Base-by-base conservation (phyloP, 495 filamentous ascomycete species). In the Penicillium tannophilum region DNA sequence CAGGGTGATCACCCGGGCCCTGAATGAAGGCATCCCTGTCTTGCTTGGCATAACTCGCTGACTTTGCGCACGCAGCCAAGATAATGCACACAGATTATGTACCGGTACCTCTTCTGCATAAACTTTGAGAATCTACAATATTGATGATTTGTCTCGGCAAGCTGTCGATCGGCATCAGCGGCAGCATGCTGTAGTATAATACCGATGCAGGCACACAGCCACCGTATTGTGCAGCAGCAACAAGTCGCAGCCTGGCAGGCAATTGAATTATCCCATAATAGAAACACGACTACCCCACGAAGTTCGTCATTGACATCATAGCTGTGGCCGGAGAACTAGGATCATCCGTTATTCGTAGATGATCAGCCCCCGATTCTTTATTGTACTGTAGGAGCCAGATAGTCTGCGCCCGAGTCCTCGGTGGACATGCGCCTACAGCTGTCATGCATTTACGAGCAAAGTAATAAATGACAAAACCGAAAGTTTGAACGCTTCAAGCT, bases 261-360 rank as follows among this genome's bases (percentile, higher is more conserved):
- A 56, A 47, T 49, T 20, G 53, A 19, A 55, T 35, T 3, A n/a
- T 33, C 46, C 26, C 10, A 58, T n/a, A 60, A 60, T 55, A 55
- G 55, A 39, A 55, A 54, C 44, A 54, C 33, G 50, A 16, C 26
- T 30, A 47, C n/a, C 17, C 16, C 50, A 23, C 16, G 31, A 17
- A 41, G 16, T 39, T 14, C 52, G 12, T 43, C 52, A 42, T 43
- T 54, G 17, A 10, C 11, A 41, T 54, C 52, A 41, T 10, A 43
- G 39, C 35, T 10, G n/a, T 28, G 14, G 33, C 39, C 16, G 36
- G 43, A 23, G 31, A 28, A 17, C 33, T 41, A 36, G 54, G 59
- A 62, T 62, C 59, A 30, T 31, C 54, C 12, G 43, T n/a, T 43
- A 48, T 57, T 57, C 49, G 49, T 43, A 30, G 52, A 47, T 42